Evolutionary conservation across 2,329 filamentous ascomycete species (phyloP).

Genomic region (Aspergillus thermomutatus): DNA sequence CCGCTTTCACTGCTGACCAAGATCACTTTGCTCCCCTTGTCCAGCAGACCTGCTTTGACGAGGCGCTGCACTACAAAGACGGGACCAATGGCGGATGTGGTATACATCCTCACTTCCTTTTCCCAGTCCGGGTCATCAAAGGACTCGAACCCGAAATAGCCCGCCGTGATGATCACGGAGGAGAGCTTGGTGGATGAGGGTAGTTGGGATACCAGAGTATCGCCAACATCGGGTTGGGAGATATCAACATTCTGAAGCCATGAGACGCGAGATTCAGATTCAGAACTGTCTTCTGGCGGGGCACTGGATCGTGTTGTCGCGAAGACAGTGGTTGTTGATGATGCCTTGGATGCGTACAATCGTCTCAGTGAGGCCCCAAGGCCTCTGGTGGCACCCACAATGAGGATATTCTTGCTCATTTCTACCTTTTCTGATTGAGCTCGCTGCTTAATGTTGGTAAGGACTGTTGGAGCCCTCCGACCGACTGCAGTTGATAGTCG

Average conservation of each 20-base stretch:
- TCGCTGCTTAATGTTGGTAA: neutral
- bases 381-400: conserved; percentile 67
- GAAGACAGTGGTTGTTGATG: conserved; percentile 50
- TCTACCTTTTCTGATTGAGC: neutral
- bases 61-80: conserved; percentile 65
- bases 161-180: conserved; percentile 63
- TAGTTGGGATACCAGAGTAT: conserved; percentile 48
- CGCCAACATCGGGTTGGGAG: conserved; percentile 46
- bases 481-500: neutral
- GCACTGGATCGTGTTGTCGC: conserved; percentile 55
- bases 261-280: conserved; percentile 41
- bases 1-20: conserved; percentile 70
- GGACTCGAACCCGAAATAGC: conserved; percentile 66
- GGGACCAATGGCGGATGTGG: conserved; percentile 61
- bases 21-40: conserved; percentile 58
- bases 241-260: conserved; percentile 63
- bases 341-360: conserved; percentile 51
- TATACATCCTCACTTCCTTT: conserved; percentile 68
- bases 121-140: conserved; percentile 63
- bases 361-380: conserved; percentile 61
- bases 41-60: conserved; percentile 52
- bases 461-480: neutral
- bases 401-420: conserved; percentile 47
- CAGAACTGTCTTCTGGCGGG: conserved; percentile 40
- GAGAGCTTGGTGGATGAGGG: conserved; percentile 48